Evolutionary conservation across 768 basidiomycete genomes (phyloP).

Genomic region (Pisolithus tinctorius): DNA sequence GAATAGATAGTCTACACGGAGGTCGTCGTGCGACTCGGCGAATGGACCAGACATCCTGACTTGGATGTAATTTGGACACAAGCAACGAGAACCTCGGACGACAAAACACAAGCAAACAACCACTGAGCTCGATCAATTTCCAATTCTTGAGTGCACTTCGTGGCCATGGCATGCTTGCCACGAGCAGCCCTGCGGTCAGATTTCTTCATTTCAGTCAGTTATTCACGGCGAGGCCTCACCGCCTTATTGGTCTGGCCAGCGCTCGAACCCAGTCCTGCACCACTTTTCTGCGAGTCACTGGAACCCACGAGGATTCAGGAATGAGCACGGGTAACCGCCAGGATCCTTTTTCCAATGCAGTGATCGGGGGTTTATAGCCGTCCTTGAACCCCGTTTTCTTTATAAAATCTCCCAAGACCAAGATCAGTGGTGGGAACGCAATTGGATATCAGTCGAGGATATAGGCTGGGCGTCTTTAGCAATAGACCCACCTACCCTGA

Average conservation of each 20-base stretch:
- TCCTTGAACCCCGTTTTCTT: background rate
- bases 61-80: constrained; percentile 14
- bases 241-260: constrained; percentile 1
- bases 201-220: too few relatives aligned
- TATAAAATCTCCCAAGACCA: background rate
- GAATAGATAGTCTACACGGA: constrained; percentile 14
- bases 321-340: background rate
- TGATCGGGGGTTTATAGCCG: background rate
- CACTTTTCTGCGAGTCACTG: background rate
- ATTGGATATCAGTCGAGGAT: background rate
- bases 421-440: background rate
- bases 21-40: constrained; percentile 13
- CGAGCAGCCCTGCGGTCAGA: background rate
- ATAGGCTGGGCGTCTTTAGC: background rate
- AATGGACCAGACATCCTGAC: constrained; percentile 3
- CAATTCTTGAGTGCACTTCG: background rate
- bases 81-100: constrained; percentile 5
- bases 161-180: background rate
- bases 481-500: background rate
- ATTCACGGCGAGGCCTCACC: background rate
- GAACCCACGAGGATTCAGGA: background rate
- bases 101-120: constrained; percentile 13
- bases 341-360: background rate
- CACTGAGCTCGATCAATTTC: background rate
- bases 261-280: background rate